Evolutionary conservation across 257 asterid genomes (phyloP).

Genomic region (Solanum chilense): DNA sequence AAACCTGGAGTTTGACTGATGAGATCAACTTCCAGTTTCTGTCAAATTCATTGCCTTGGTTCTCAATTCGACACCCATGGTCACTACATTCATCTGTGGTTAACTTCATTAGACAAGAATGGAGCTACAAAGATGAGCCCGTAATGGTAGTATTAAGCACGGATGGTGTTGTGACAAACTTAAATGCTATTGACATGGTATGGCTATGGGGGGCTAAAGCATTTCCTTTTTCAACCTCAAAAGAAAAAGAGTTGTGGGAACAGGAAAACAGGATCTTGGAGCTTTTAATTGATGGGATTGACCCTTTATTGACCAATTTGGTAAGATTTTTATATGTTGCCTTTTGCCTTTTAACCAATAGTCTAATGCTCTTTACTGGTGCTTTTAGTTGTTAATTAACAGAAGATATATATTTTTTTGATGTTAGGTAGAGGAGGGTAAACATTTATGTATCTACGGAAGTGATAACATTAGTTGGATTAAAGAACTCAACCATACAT

Average conservation of each 20-base stretch:
- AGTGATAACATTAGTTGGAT: constrained; percentile 51
- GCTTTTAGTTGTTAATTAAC: background rate
- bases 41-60: constrained; percentile 48
- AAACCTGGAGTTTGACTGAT: constrained; percentile 30
- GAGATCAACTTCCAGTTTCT: constrained; percentile 28
- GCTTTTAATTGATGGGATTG: constrained; percentile 35
- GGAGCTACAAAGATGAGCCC: constrained; percentile 36
- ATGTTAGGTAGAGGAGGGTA: constrained; percentile 41
- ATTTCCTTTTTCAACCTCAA: constrained; percentile 52
- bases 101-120: constrained; percentile 35
- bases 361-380: background rate
- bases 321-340: constrained; percentile 23
- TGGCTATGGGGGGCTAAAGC: constrained; percentile 72
- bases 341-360: background rate
- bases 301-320: constrained; percentile 25
- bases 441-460: constrained; percentile 46
- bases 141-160: constrained; percentile 40
- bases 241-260: constrained; percentile 53
- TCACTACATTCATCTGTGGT: constrained; percentile 25
- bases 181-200: constrained; percentile 57
- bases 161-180: constrained; percentile 35
- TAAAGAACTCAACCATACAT: constrained; percentile 20
- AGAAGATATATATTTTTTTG: background rate
- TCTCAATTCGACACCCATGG: constrained; percentile 52
- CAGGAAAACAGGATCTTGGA: constrained; percentile 26